These are phyloP conservation scores for Isabelozyma pseudorhagii DNA, from an alignment of 805 yeast genomes.

Conservation along the genomic window DNA sequence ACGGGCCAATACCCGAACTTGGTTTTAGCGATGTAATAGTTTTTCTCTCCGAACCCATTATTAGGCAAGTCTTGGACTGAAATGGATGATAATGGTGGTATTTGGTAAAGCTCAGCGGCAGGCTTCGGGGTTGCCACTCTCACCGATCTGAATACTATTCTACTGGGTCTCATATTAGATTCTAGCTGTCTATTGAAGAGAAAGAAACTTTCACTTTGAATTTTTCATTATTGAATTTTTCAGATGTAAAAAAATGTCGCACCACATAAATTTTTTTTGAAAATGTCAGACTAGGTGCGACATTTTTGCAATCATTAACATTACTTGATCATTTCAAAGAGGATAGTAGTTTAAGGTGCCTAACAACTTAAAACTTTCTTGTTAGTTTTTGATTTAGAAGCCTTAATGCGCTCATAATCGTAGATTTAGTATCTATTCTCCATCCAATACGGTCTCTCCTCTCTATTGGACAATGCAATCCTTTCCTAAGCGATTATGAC, in stretches of 20 bases:
- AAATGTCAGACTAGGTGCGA: not conserved
- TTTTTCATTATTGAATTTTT: not conserved
- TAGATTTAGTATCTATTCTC: too few species aligned
- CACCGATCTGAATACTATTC: conserved; percentile 18
- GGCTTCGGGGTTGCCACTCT: conserved; percentile 15
- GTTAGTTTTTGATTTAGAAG: too few species aligned
- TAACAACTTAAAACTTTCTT: too few species aligned
- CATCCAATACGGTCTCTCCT: too few species aligned
- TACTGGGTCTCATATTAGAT: conserved; percentile 22
- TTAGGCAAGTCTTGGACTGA: conserved; percentile 22
- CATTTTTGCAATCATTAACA: not conserved
- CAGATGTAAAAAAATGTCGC: not conserved
- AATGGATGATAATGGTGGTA: conserved; percentile 28
- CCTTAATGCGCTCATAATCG: too few species aligned
- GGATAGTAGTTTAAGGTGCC: too few species aligned
- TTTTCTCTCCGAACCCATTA: conserved; percentile 32
- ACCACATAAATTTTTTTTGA: not conserved
- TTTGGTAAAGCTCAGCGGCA: conserved; percentile 15
- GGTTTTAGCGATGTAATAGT: conserved; percentile 48
- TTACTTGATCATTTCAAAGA: too few species aligned
- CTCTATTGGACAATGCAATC: too few species aligned
- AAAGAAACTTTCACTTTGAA: not conserved
- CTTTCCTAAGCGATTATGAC: too few species aligned
- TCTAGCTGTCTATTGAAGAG: not conserved
- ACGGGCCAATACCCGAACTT: conserved; percentile 76